Evolutionary conservation across 1,284 basidiomycete genomes (phyloP), one percentile per base, ranked within the genome.

Genomic region (Coriolopsis trogii): DNA sequence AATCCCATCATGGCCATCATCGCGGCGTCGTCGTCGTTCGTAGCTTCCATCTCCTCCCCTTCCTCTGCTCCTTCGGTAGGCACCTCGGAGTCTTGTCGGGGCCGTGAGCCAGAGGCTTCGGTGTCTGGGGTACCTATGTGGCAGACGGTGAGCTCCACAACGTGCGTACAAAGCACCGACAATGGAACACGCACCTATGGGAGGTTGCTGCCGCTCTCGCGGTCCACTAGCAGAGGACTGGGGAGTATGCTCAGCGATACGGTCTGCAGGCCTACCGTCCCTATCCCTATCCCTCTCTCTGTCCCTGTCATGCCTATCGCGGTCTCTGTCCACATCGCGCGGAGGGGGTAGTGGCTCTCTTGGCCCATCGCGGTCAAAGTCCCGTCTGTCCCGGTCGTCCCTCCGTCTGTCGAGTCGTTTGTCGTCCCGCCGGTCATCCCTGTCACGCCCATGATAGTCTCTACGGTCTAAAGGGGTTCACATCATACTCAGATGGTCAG

Each of bases 1-100:
- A 98, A 77, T 38, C 95, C 95, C 91, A 98, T 95, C 81, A 88
- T 84, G 24, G 87, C 82, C 76, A 89, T 91, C 89, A 98, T 94
- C 41, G 82, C 85, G 37, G 80, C 80, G 29, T 93, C 91, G 50
- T 89, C 87, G 24, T 82, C 86, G 48, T 85, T 82, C 24, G 74
- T 77, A n/a, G 69, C 76, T 41, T 88, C 86, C 75, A 86, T 86
- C 15, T 76, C 79, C 62, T 89, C 87, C 10, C 79, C 83, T 54
- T 87, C 85, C 49, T 73, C 73, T 25, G 60, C 66, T 18, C 71
- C 72, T 58, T 84, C 82, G 37, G 64, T 70, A 43, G 63, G 71
- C n/a, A 60, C 56, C 28, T 64, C 64, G n/a, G 65, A 63, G 16
- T 56, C 53, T 47, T 62, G 59, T 46, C 62, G 56, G 16, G 57